Base-by-base conservation (phyloP, 345 rosid species). In the Balakata baccata region DNA sequence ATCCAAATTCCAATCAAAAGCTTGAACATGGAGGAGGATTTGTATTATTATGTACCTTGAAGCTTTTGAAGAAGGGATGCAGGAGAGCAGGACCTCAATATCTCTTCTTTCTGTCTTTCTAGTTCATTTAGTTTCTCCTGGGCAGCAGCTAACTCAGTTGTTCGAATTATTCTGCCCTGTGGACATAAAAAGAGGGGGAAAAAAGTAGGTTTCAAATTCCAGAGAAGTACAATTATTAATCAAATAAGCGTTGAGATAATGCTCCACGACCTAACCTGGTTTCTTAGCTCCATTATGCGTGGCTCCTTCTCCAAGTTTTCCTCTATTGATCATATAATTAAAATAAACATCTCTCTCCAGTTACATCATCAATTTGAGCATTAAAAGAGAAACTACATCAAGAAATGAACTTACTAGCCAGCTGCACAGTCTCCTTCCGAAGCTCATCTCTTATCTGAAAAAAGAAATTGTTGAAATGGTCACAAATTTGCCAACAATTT, bases 161-260 rank as follows among this genome's bases (percentile, higher is more conserved):
- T 94, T 66, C 97, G 89, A 74, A 94, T 94, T 25, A 94, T 92
- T 78, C 83, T 84, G 83, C 97, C 88, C 98, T 94, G 94, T 29
- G 34, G 34, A 2, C 34, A 29, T 29, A 29, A n/a, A n/a, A n/a
- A n/a, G 34, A 29, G 4, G 9, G 9, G 4, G 4, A 43, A 5
- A 43, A 43, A 8, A 3, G 46, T 8, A 43, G 46, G 46, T 43
- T 43, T 43, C 9, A 5, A 43, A 43, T 43, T 43, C 46, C 46
- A 43, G 7, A 43, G 0, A 5, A 3, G 6, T 43, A 43, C 7
- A 43, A 43, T 43, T 1, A 43, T 0, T 5, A 5, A 43, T 43
- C 46, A 43, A 43, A 43, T 43, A 43, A 43, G 9, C 1, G 9
- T 0, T 43, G 46, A 2, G 60, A 69, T 18, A 22, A 52, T 25